Evolutionary conservation across 2,329 filamentous ascomycete species (phyloP).

Genomic region (Kalmusia sp.): DNA sequence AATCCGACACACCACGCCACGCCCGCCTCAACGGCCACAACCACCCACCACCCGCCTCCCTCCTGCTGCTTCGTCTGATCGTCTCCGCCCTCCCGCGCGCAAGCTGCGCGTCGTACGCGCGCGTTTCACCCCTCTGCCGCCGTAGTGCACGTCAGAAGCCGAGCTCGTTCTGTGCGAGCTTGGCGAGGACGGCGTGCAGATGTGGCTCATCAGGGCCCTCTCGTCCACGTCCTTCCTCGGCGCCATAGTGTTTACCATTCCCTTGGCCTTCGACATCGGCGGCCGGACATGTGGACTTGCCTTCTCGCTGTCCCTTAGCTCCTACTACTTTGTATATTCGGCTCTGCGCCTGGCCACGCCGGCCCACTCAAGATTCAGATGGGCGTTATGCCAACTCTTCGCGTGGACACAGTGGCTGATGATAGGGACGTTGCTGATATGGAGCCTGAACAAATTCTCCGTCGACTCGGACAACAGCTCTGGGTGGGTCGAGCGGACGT

Average conservation of each 20-base stretch:
- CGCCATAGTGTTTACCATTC: slow-evolving; percentile 93
- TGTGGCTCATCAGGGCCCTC: slow-evolving; percentile 83
- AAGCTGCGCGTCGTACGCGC: slow-evolving; percentile 40
- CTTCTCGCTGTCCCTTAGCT: slow-evolving; percentile 87
- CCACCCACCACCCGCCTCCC: slow-evolving; percentile 17
- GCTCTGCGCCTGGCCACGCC: slow-evolving; percentile 80
- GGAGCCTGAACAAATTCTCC: slow-evolving; percentile 94
- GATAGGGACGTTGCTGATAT: slow-evolving; percentile 86
- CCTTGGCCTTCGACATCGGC: slow-evolving; percentile 96
- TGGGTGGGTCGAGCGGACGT: slow-evolving; percentile 83
- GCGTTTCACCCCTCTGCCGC: slow-evolving; percentile 17
- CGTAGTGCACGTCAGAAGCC: slow-evolving; percentile 33
- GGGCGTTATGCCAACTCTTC: slow-evolving; percentile 72
- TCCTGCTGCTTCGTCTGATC: slow-evolving; percentile 20
- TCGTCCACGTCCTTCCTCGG: slow-evolving; percentile 86
- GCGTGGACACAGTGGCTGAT: slow-evolving; percentile 84
- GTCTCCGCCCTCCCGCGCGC: slow-evolving; percentile 28
- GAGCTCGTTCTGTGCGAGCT: slow-evolving; percentile 56
- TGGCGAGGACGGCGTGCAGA: slow-evolving; percentile 60
- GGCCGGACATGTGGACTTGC: slow-evolving; percentile 92
- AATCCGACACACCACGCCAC: slow-evolving; percentile 25
- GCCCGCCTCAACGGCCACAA: slow-evolving; percentile 23
- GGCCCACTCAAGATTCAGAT: slow-evolving; percentile 76
- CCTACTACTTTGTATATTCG: slow-evolving; percentile 91
- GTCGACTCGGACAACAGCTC: slow-evolving; percentile 76